A percentile compares a stretch with the other conserved stretches of the same genome.
These are phyloP conservation scores for Peronospora farinosa DNA, from an alignment of 352 stramenopile species.

Conservation along the genomic window DNA sequence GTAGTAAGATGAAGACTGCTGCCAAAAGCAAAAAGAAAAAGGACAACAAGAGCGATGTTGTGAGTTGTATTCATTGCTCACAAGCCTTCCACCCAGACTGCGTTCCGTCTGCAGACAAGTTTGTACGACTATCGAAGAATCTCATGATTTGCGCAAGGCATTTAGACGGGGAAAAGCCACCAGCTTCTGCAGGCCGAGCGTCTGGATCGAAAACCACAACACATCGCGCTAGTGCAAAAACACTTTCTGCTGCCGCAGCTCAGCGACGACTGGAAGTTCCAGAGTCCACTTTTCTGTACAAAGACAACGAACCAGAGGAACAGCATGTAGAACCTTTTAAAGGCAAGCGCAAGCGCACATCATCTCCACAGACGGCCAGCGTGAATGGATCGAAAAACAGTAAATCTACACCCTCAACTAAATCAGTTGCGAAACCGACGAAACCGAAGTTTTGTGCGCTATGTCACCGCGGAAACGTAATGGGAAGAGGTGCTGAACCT, in stretches of 20 bases:
- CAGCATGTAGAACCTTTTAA: slow-evolving; percentile 7
- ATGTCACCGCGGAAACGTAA: slow-evolving; percentile 49
- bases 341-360: slow-evolving; percentile 31
- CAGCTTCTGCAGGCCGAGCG: slow-evolving; percentile 8
- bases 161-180: slow-evolving; percentile 41
- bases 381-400: slow-evolving; percentile 15
- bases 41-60: slow-evolving; percentile 30
- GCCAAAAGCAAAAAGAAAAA: slow-evolving; percentile 41
- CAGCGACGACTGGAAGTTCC: slow-evolving; percentile 26
- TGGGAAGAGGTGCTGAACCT: slow-evolving; percentile 14
- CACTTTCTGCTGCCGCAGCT: slow-evolving; percentile 19
- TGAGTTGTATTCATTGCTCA: slow-evolving; percentile 86
- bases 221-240: slow-evolving; percentile 7
- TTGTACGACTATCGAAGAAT: slow-evolving; percentile 76
- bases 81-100: slow-evolving; percentile 78
- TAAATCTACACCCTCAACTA: slow-evolving; percentile 14
- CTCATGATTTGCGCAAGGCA: slow-evolving; percentile 88
- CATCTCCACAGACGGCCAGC: slow-evolving; percentile 14
- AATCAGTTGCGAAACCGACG: slow-evolving; percentile 8
- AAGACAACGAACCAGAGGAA: slow-evolving; percentile 25
- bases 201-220: slow-evolving; percentile 3
- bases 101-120: slow-evolving; percentile 65
- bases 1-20: slow-evolving; percentile 8
- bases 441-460: slow-evolving; percentile 49
- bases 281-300: slow-evolving; percentile 26